Percentiles rank a stretch among this genome's conserved stretches.
Evolutionary conservation across 208 protist species (phyloP).

Genomic region (Acanthamoeba sp.): DNA sequence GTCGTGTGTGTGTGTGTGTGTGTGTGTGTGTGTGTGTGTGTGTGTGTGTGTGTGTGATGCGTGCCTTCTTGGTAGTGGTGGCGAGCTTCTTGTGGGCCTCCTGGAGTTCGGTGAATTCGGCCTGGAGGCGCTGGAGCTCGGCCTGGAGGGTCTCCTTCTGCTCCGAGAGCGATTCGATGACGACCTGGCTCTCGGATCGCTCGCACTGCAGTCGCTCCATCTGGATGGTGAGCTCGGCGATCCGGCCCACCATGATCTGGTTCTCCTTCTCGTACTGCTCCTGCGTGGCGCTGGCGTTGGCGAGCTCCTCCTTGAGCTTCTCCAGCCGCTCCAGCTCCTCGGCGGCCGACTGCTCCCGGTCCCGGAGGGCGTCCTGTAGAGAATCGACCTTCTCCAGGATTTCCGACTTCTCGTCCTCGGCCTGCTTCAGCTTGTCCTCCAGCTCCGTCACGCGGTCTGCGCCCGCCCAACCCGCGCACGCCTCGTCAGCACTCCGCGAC

Average conservation of each 20-base stretch:
- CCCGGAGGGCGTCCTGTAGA: neutral
- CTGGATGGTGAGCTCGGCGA: slow-evolving; percentile 54
- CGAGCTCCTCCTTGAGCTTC: slow-evolving; percentile 66
- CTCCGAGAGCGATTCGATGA: slow-evolving; percentile 45
- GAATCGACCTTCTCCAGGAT: slow-evolving; percentile 41
- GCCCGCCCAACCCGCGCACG: no score
- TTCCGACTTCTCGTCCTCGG: slow-evolving; percentile 46
- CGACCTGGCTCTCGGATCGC: neutral
- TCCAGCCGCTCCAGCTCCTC: slow-evolving; percentile 11
- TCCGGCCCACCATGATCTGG: slow-evolving; percentile 66
- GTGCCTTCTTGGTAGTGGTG: neutral
- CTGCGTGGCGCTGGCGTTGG: slow-evolving; percentile 21
- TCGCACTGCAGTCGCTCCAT: slow-evolving; percentile 51
- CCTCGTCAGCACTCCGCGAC: no score
- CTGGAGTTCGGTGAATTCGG: slow-evolving; percentile 3
- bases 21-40: neutral
- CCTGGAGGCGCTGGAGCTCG: slow-evolving; percentile 19
- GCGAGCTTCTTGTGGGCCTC: slow-evolving; percentile 13
- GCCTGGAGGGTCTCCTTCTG: neutral
- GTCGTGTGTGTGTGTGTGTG: neutral
- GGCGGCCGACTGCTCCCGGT: neutral
- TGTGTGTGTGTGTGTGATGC: neutral
- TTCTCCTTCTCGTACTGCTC: slow-evolving; percentile 68
- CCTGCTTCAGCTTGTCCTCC: slow-evolving; percentile 41
- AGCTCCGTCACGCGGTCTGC: slow-evolving; percentile 37